Percentiles rank a stretch among this genome's conserved stretches.
Conservation (phyloP, 2,329 filamentous ascomycete genomes). For the Epichloe coenophiala region DNA sequence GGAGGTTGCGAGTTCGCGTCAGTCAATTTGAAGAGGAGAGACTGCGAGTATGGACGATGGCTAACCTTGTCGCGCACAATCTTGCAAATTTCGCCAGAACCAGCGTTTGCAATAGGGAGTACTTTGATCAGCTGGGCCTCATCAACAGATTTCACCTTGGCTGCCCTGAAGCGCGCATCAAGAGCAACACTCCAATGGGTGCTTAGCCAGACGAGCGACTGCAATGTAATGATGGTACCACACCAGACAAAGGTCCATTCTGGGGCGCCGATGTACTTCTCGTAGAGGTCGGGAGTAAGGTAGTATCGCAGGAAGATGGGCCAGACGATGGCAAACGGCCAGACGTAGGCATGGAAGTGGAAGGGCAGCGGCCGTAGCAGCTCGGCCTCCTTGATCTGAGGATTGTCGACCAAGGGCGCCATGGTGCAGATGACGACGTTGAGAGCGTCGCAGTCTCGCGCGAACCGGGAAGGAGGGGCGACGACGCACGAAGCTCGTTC, state of each 20-base stretch:
- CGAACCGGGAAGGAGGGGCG: not conserved
- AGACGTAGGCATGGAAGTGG: conserved; percentile 76
- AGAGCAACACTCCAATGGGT: conserved; percentile 96
- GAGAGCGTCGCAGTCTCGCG: conserved; percentile 1
- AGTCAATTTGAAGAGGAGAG: not conserved
- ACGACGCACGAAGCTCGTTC: not conserved
- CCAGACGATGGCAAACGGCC: conserved; percentile 88
- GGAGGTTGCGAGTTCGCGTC: not conserved
- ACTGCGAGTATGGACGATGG: not conserved
- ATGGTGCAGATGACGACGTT: conserved; percentile 24
- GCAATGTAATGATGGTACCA: conserved; percentile 73
- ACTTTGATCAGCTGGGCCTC: conserved; percentile 84
- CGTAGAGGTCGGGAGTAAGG: conserved; percentile 69
- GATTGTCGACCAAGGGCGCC: conserved; percentile 79
- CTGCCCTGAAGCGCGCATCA: conserved; percentile 68
- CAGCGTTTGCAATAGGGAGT: conserved; percentile 78
- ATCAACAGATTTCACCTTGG: conserved; percentile 52
- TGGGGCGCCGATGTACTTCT: conserved; percentile 78
- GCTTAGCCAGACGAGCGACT: conserved; percentile 84
- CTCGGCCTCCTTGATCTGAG: conserved; percentile 77
- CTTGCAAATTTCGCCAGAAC: conserved; percentile 73
- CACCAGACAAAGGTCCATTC: conserved; percentile 98
- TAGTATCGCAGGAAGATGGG: conserved; percentile 84
- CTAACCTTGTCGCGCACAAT: conserved; percentile 59
- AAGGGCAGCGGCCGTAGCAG: conserved; percentile 76